These are phyloP conservation scores for Pseudozyma pruni DNA, from an alignment of 1,284 basidiomycete genomes.

Conservation along the genomic window DNA sequence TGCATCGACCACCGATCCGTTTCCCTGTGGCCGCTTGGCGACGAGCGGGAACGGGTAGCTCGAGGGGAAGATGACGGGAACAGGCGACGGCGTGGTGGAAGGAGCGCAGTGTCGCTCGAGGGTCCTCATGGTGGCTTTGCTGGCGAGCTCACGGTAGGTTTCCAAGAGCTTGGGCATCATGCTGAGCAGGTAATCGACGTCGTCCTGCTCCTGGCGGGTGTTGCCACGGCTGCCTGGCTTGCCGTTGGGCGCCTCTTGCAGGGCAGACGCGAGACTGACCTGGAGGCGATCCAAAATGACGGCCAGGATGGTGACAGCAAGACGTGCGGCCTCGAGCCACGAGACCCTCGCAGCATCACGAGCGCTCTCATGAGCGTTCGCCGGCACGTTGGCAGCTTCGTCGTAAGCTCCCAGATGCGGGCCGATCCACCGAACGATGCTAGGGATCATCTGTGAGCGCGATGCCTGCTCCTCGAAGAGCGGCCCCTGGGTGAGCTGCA, in stretches of 20 bases:
- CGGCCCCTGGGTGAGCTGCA: conserved; percentile 87
- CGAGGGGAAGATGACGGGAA: conserved; percentile 89
- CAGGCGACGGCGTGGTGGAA: conserved; percentile 74
- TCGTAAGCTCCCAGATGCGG: conserved; percentile 93
- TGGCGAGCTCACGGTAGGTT: conserved; percentile 85
- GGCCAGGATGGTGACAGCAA: conserved; percentile 73
- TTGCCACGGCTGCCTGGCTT: conserved; percentile 9
- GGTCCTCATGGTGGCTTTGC: conserved; percentile 75
- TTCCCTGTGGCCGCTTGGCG: conserved; percentile 74
- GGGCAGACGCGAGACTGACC: conserved; percentile 32
- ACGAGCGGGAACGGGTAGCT: conserved; percentile 91
- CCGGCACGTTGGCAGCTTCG: conserved; percentile 34
- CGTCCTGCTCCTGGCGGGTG: conserved; percentile 82
- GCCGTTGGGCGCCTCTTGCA: not conserved
- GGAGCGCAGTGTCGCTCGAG: conserved; percentile 76
- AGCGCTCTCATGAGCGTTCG: conserved; percentile 45
- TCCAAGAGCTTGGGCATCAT: conserved; percentile 85
- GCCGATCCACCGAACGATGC: conserved; percentile 90
- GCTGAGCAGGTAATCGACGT: conserved; percentile 87
- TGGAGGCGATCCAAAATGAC: conserved; percentile 92
- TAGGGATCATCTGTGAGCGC: conserved; percentile 83
- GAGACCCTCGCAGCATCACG: conserved; percentile 76
- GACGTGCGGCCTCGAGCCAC: conserved; percentile 88
- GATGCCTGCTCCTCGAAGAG: conserved; percentile 85
- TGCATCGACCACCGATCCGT: conserved; percentile 41